phyloP scores from a whole-genome alignment of 331 rosid genomes.

The Spiraea crenata region DNA sequence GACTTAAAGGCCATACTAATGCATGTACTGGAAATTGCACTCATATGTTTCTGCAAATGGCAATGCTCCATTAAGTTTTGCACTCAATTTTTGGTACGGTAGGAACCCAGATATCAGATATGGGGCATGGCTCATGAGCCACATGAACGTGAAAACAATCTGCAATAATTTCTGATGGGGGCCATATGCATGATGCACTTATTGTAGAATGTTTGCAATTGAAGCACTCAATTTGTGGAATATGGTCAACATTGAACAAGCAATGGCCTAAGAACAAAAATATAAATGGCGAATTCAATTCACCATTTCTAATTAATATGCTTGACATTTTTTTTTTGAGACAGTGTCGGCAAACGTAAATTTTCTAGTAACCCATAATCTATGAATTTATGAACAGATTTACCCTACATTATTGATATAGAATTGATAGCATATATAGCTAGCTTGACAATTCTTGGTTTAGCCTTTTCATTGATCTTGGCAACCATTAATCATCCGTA shows the following conservation, averaged over 20 bases:
- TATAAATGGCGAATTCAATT: no score
- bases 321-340: no score
- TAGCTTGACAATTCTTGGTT: not conserved
- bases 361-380: no score
- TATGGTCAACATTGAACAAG: no score
- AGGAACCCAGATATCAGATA: not conserved
- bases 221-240: not conserved
- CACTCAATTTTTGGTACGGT: not conserved
- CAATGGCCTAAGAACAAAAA: no score
- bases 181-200: no score
- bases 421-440: not conserved
- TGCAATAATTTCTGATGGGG: no score
- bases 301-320: no score
- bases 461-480: conserved; percentile 30
- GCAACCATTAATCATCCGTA: conserved; percentile 12
- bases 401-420: no score
- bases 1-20: not conserved
- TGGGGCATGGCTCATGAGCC: not conserved
- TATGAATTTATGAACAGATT: no score
- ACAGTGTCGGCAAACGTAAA: no score
- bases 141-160: not conserved
- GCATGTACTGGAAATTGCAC: not conserved
- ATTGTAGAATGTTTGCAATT: not conserved
- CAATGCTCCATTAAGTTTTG: not conserved
- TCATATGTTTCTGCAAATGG: not conserved